Evolutionary conservation across 2,329 filamentous ascomycete genomes (phyloP).

Genomic region (Zarea fungicola): DNA sequence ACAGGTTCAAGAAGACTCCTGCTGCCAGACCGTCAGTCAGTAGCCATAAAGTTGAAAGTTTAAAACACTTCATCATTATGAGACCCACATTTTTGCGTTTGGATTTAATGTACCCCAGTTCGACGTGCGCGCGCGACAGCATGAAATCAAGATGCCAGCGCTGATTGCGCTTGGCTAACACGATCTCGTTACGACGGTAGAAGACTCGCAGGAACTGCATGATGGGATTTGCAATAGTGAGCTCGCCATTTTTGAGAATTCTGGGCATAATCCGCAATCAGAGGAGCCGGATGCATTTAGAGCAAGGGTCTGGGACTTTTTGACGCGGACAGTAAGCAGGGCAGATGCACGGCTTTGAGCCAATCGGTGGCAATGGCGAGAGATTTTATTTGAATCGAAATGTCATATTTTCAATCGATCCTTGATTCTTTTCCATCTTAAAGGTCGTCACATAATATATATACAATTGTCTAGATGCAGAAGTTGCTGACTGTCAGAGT

Average conservation of each 20-base stretch:
- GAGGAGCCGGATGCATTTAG: constrained; percentile 20
- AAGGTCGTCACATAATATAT: too few species aligned
- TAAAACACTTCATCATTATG: constrained; percentile 13
- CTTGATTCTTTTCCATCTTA: too few species aligned
- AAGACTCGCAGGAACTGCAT: constrained; percentile 19
- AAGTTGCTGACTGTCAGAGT: too few species aligned
- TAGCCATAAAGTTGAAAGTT: not conserved
- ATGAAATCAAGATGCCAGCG: constrained; percentile 17
- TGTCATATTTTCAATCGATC: too few species aligned
- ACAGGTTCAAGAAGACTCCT: constrained; percentile 11
- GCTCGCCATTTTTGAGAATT: constrained; percentile 20
- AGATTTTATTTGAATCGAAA: too few species aligned
- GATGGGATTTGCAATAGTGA: constrained; percentile 15
- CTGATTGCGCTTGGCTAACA: constrained; percentile 20
- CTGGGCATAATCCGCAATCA: constrained; percentile 18
- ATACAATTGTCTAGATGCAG: too few species aligned
- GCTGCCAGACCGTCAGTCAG: not conserved
- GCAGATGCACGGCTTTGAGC: too few species aligned
- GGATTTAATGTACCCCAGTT: constrained; percentile 19
- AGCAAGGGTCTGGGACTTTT: constrained; percentile 9
- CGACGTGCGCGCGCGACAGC: constrained; percentile 18
- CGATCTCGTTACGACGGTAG: constrained; percentile 18
- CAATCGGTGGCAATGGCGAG: too few species aligned
- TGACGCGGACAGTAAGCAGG: too few species aligned
- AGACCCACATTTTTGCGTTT: constrained; percentile 22